Evolutionary conservation across 1,284 basidiomycete genomes (phyloP).

Genomic region (Tetrapyrgos nigripes): DNA sequence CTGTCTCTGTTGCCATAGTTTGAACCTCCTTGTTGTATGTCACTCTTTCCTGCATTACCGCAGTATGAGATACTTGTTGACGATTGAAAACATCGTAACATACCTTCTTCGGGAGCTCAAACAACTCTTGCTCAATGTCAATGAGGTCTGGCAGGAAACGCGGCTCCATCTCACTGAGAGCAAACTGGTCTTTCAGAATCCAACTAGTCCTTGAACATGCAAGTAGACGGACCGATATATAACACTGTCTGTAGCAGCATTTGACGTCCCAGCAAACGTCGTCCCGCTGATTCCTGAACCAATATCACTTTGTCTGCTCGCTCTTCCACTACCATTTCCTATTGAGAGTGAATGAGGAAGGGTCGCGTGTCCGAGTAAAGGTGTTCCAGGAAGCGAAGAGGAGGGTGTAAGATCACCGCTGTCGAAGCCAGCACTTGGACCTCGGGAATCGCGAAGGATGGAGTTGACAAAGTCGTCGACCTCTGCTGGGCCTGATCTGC

Average conservation of each 20-base stretch:
- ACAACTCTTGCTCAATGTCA: slow-evolving; percentile 87
- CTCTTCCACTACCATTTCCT: slow-evolving; percentile 54
- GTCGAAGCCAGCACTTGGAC: slow-evolving; percentile 44
- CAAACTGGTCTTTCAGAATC: slow-evolving; percentile 6
- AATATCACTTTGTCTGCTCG: slow-evolving; percentile 71
- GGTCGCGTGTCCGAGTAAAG: slow-evolving; percentile 48
- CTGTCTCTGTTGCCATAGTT: slow-evolving; percentile 72
- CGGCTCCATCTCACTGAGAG: slow-evolving; percentile 63
- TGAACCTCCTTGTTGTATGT: slow-evolving; percentile 96
- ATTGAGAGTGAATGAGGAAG: slow-evolving; percentile 54
- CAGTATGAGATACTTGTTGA: not conserved
- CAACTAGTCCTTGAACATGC: not conserved
- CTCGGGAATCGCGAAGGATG: slow-evolving; percentile 51
- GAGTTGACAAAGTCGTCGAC: slow-evolving; percentile 73
- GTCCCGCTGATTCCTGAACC: slow-evolving; percentile 56
- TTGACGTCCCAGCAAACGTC: slow-evolving; percentile 52
- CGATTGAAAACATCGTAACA: slow-evolving; percentile 12
- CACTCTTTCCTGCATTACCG: slow-evolving; percentile 70
- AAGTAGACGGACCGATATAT: slow-evolving; percentile 61
- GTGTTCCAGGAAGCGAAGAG: slow-evolving; percentile 78
- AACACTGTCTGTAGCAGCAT: slow-evolving; percentile 68
- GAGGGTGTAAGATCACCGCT: slow-evolving; percentile 66
- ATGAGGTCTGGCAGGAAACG: slow-evolving; percentile 77
- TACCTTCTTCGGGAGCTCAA: slow-evolving; percentile 89
- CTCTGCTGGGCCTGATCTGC: slow-evolving; percentile 40